Conservation (phyloP, 2,329 filamentous ascomycete species). For the Tothia fuscella region DNA sequence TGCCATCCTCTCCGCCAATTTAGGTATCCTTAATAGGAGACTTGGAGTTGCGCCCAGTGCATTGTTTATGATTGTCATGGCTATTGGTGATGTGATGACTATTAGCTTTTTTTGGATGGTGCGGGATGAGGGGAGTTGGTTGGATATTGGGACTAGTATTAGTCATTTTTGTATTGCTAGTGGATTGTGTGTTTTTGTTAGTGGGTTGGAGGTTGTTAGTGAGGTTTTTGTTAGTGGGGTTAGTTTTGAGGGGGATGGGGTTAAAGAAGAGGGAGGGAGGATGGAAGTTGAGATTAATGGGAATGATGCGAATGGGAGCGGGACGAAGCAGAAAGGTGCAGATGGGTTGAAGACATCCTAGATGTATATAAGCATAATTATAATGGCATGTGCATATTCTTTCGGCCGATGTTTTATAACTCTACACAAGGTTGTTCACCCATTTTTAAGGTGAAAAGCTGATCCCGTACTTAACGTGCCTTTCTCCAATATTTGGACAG, state of each 20-base stretch:
- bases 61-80: conserved; percentile 85
- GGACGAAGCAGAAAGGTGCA: too few species aligned
- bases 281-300: neutral
- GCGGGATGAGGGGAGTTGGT: conserved; percentile 89
- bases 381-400: too few species aligned
- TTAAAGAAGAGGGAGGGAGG: neutral
- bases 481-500: too few species aligned
- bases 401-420: too few species aligned
- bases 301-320: neutral
- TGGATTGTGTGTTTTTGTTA: conserved; percentile 79
- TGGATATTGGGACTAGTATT: conserved; percentile 95
- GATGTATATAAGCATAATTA: too few species aligned
- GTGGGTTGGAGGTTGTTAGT: conserved; percentile 73
- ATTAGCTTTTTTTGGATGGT: conserved; percentile 98
- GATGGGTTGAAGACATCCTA: too few species aligned
- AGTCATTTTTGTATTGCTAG: conserved; percentile 93
- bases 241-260: conserved; percentile 39
- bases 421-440: too few species aligned
- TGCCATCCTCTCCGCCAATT: conserved; percentile 77
- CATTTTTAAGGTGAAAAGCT: too few species aligned
- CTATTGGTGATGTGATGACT: conserved; percentile 79
- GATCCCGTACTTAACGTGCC: too few species aligned
- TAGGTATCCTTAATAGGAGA: conserved; percentile 81
- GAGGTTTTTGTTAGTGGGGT: conserved; percentile 72
- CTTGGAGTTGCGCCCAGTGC: conserved; percentile 77